Evolutionary conservation across 306 rosid genomes (phyloP), one percentile per base, ranked within the genome.

Genomic region (Castanea sativa): DNA sequence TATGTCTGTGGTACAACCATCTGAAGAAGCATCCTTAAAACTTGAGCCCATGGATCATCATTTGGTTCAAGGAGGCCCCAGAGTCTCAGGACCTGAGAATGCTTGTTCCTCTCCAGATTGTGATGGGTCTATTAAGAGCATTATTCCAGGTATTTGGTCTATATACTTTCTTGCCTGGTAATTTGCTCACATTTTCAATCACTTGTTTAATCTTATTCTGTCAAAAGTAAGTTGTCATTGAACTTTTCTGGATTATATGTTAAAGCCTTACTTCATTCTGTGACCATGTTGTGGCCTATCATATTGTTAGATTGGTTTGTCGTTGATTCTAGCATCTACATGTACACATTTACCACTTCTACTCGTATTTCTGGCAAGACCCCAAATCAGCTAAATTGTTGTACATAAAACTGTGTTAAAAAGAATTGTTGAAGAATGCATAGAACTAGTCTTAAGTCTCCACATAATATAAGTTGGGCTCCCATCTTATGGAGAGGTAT

Each of bases 1-100:
- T 84, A 95, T 95, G 99, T 84, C 96, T 75, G 86, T 95, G 74
- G 91, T 95, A 58, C 98, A 95, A 60, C 99, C 99, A 71, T 87
- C 94, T 78, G 88, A 88, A 82, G 88, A 83, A 76, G 90, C 91
- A 27, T 73, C 89, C 61, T 71, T 35, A 84, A 91, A 93, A 52
- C 88, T 85, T 78, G 82, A 76, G 35, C 83, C 76, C 79, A 87
- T 64, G 18, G 75, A 79, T 78, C 75, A 68, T 77, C 76, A 72
- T 84, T 80, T 77, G 74, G 73, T 76, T 81, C 86, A 85, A 78
- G 89, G 73, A 76, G 59, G 60, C 55, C 77, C 43, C 13, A 79
- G 69, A 74, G 71, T 67, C 70, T 72, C 83, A 45, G 84, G 64
- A 55, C 56, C 33, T 41, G 61, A 83, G 76, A 76, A 71, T 35